Evolutionary conservation across 306 rosid genomes (phyloP), one percentile per base, ranked within the genome.

Genomic region (Lablab purpureus): DNA sequence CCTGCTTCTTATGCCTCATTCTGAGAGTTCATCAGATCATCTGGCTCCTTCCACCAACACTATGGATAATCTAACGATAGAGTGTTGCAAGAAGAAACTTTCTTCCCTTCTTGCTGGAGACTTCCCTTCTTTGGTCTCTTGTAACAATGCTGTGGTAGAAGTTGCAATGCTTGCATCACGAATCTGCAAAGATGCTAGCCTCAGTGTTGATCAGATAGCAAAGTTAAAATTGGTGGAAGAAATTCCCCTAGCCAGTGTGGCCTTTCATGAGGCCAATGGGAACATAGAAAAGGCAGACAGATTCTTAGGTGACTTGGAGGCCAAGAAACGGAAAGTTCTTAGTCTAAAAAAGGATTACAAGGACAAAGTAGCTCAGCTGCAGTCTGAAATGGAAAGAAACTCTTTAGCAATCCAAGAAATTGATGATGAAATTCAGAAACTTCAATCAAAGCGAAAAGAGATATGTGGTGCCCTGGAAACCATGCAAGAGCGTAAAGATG

Each of bases 181-280:
- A 56, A 54, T 83, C 54, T 55, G 52, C 36, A 55, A 63, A 28
- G 73, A 73, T 28, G 73, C 80, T 9, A 73, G n/a, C 49, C 80
- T 83, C 7, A 78, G 49, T 46, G 12, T 3, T 34, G 80, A 83
- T 73, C 46, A 78, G 17, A 40, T 78, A 15, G 74, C 46, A 15
- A 78, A 83, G 72, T 54, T 83, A 5, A 83, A 78, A 63, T 23
- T 78, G 47, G 79, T 72, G 21, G 83, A 83, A 73, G 76, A 83
- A 46, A 56, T 77, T 21, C 72, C 80, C 0, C 18, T 73, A 65
- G 25, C 58, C 21, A 30, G 59, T 14, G 74, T 73, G 63, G 72
- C 72, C 43, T 83, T 83, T 25, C 18, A 19, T n/a, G 77, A 78
- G 51, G 82, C 75, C 19, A 55, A 25, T 13, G 50, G 18, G 21